Conservation (phyloP, 345 rosid genomes). For the Lenwebbia sp. region DNA sequence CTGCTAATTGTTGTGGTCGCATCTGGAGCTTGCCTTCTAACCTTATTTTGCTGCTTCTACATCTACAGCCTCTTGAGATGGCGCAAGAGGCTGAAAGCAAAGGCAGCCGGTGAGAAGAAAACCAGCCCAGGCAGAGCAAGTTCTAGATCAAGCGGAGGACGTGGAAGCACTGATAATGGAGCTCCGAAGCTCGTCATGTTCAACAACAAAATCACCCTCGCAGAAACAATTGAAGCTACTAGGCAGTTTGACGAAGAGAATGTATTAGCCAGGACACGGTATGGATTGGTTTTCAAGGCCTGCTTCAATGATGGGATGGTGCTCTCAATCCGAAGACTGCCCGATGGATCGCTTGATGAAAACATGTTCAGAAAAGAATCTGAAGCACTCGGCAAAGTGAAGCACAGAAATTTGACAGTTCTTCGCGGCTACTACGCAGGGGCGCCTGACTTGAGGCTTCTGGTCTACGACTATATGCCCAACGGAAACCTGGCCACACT, state of each 20-base stretch:
- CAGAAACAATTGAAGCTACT: constrained; percentile 84
- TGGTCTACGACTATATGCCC: constrained; percentile 93
- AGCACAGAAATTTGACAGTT: constrained; percentile 81
- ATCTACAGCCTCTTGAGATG: constrained; percentile 69
- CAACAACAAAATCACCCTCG: constrained; percentile 75
- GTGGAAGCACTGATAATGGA: constrained; percentile 77
- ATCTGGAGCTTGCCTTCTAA: constrained; percentile 41
- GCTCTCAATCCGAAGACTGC: constrained; percentile 67
- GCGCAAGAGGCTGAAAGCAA: constrained; percentile 65
- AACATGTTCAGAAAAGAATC: constrained; percentile 78
- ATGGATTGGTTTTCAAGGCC: constrained; percentile 81
- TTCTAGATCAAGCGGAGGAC: constrained; percentile 64
- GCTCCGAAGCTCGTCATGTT: constrained; percentile 93
- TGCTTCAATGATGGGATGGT: constrained; percentile 88
- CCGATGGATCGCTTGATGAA: constrained; percentile 52
- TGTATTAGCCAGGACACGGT: constrained; percentile 68
- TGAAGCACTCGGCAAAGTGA: constrained; percentile 66
- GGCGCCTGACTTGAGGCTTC: constrained; percentile 67
- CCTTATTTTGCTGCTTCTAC: constrained; percentile 83
- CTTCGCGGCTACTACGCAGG: constrained; percentile 88
- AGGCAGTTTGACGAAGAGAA: constrained; percentile 89
- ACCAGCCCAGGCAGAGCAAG: constrained; percentile 79
- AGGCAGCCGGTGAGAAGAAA: constrained; percentile 75
- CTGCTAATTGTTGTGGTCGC: constrained; percentile 47
- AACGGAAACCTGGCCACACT: constrained; percentile 89